These are phyloP conservation scores for Botrytis deweyae DNA, from an alignment of 2,329 filamentous ascomycete genomes.

Conservation along the genomic window DNA sequence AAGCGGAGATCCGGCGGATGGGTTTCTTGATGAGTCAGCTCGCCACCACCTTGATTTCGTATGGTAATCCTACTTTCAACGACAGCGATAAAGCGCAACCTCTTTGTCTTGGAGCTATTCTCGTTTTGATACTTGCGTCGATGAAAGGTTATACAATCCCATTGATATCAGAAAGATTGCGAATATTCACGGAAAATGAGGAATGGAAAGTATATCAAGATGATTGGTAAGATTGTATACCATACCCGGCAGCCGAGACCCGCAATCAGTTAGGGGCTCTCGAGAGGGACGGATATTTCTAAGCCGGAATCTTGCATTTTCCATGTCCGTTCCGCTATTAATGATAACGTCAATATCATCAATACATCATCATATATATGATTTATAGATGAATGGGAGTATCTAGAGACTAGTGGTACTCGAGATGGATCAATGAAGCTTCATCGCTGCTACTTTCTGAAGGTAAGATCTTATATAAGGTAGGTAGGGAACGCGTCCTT, in stretches of 20 bases:
- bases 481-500: neutral
- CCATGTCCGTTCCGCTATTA: neutral
- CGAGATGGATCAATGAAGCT: neutral
- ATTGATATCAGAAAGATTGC: neutral
- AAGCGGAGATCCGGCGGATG: neutral
- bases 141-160: neutral
- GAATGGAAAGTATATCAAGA: neutral
- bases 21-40: slow-evolving; percentile 3
- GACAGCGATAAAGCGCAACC: neutral
- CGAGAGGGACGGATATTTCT: neutral
- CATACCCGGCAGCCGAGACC: neutral
- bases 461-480: neutral
- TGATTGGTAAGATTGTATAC: neutral
- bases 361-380: neutral
- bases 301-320: neutral
- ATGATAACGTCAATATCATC: neutral
- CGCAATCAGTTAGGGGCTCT: neutral
- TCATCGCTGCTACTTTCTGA: neutral
- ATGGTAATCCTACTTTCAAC: neutral
- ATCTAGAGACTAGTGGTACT: neutral
- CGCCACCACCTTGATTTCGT: neutral
- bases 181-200: neutral
- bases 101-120: neutral
- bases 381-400: neutral
- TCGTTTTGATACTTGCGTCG: neutral